Base-by-base conservation (phyloP, 371 early-diverging fungal genomes). In the Mucor sp. region DNA sequence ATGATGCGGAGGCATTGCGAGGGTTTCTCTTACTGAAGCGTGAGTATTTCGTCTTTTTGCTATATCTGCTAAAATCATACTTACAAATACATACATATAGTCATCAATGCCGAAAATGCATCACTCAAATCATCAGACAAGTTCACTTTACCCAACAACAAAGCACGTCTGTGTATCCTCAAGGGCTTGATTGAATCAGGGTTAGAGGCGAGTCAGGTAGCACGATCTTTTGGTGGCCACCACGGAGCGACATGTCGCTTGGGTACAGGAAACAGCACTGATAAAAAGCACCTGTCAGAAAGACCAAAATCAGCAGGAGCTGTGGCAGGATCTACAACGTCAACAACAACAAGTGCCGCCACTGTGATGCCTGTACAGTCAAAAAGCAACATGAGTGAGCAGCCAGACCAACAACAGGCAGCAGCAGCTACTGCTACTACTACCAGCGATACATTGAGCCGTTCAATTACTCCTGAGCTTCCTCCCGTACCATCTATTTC, bases 41-140 rank as follows among this genome's bases (percentile, higher is more conserved):
- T 80, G 76, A 62, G 41, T 53, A 28, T 55, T n/a, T n/a, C n/a
- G n/a, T n/a, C n/a, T n/a, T n/a, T n/a, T n/a, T n/a, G n/a, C n/a
- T n/a, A n/a, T n/a, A 9, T n/a, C 19, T 15, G 25, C 4, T 48
- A 12, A 19, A 33, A n/a, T 19, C 48, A 12, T 37, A 0, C 30
- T 30, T n/a, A n/a, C n/a, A 1, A 33, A 8, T 33, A 33, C 7
- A 3, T 33, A 3, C 32, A 32, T 21, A 28, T 65, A 44, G 91
- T 90, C 67, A 83, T 93, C 8, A 93, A 91, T 67, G 94, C 86
- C 12, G 92, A 93, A 68, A 88, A 90, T 65, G 87, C 91, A 1
- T 88, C 92, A 0, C 83, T 89, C 55, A 89, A 90, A 69, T 32
- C 57, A 8, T 86, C 91, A 7, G 91, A 91, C 0, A 81, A 83